Conservation (phyloP, 768 basidiomycete species). For the Clathrus columnatus region DNA sequence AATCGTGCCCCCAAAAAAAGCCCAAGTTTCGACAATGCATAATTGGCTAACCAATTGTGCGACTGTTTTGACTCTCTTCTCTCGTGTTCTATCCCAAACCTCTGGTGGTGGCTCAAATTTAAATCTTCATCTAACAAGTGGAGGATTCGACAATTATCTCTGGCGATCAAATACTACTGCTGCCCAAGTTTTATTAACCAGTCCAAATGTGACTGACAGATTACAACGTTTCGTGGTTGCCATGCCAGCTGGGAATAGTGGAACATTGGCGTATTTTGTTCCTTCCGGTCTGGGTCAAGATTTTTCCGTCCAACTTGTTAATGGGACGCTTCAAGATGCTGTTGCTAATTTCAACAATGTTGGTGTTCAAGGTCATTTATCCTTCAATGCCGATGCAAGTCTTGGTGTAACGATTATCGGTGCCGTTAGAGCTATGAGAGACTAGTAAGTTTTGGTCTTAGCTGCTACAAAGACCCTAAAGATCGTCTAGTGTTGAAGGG, state of each 20-base stretch:
- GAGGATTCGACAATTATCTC: slow-evolving; percentile 37
- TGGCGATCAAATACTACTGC: slow-evolving; percentile 31
- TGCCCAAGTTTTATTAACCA: slow-evolving; percentile 33
- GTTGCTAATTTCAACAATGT: slow-evolving; percentile 23
- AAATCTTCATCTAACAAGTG: slow-evolving; percentile 25
- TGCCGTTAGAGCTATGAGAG: slow-evolving; percentile 33
- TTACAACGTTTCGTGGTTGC: slow-evolving; percentile 32
- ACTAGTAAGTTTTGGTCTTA: slow-evolving; percentile 14
- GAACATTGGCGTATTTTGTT: slow-evolving; percentile 33
- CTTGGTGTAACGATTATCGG: slow-evolving; percentile 36
- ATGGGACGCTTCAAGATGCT: slow-evolving; percentile 18
- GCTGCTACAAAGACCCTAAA: neutral
- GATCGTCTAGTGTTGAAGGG: slow-evolving; percentile 30
- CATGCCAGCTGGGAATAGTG: slow-evolving; percentile 37
- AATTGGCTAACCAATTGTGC: neutral
- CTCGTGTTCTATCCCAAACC: neutral
- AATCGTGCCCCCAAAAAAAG: neutral
- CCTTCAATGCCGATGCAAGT: slow-evolving; percentile 26
- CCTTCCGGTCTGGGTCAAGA: slow-evolving; percentile 18
- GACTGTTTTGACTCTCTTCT: neutral
- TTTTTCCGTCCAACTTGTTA: slow-evolving; percentile 18
- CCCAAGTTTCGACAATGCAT: neutral
- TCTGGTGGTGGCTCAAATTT: neutral
- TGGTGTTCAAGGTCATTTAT: slow-evolving; percentile 31
- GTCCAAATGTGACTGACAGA: slow-evolving; percentile 16